Conservation (phyloP, 768 basidiomycete genomes). For the Ramaria rubella region DNA sequence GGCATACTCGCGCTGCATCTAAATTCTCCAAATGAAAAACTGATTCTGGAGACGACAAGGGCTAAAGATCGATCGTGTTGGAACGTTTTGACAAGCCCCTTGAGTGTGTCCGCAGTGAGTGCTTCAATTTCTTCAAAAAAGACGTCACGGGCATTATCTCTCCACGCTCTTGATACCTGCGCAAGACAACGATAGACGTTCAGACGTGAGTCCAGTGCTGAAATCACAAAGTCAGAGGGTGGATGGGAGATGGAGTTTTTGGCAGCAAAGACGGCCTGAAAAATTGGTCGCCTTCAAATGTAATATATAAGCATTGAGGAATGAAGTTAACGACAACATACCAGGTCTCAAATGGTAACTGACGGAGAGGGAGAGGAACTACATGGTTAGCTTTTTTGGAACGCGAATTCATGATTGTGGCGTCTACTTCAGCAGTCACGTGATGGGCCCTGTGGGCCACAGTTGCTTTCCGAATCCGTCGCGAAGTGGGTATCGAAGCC, state of each 20-base stretch:
- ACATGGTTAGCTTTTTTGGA: neutral
- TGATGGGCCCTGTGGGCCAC: neutral
- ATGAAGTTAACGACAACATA: neutral
- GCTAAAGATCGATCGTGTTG: conserved; percentile 8
- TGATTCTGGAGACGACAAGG: conserved; percentile 11
- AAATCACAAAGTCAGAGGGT: neutral
- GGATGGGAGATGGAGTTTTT: conserved; percentile 8
- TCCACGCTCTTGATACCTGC: conserved; percentile 14
- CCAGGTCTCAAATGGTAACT: conserved; percentile 1
- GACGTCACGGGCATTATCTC: conserved; percentile 13
- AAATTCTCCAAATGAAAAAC: conserved; percentile 13
- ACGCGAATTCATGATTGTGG: neutral
- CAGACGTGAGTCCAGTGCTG: neutral
- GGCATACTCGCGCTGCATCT: conserved; percentile 13
- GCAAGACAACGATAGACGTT: conserved; percentile 10
- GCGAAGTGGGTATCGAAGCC: no score
- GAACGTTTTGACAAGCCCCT: conserved; percentile 10
- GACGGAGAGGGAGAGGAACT: neutral
- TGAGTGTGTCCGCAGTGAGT: conserved; percentile 11
- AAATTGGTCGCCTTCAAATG: conserved; percentile 1
- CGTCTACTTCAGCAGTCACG: neutral
- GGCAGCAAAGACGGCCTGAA: conserved; percentile 4
- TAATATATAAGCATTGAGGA: neutral
- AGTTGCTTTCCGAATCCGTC: no score
- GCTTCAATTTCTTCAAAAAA: conserved; percentile 16